A percentile compares a stretch with the other conserved stretches of the same genome.
phyloP scores from a whole-genome alignment of 1,284 basidiomycete genomes.

The Ustilago trichophora region DNA sequence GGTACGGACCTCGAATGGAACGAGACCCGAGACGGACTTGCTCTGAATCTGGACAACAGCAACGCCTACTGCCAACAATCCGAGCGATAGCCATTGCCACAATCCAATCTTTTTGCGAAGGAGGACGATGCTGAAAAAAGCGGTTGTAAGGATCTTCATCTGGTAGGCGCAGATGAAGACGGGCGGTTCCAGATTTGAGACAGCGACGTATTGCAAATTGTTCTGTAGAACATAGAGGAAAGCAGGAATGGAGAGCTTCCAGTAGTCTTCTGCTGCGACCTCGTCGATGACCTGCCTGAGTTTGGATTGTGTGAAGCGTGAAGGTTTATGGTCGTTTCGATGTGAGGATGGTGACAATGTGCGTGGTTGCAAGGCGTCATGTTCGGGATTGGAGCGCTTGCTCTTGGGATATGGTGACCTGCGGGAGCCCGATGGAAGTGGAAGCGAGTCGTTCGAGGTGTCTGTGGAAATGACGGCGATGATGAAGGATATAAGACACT shows the following conservation, averaged over 20 bases:
- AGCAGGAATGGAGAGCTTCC: constrained; percentile 95
- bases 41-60: constrained; percentile 83
- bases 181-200: constrained; percentile 89
- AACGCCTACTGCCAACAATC: constrained; percentile 87
- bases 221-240: constrained; percentile 89
- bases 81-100: constrained; percentile 82
- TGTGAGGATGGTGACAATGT: neutral
- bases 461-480: constrained; percentile 70
- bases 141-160: constrained; percentile 88
- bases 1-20: constrained; percentile 41
- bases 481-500: constrained; percentile 83
- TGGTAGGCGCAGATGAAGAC: constrained; percentile 79
- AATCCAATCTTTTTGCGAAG: constrained; percentile 80
- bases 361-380: constrained; percentile 15
- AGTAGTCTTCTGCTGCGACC: constrained; percentile 78
- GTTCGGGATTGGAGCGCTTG: constrained; percentile 7
- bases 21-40: constrained; percentile 45
- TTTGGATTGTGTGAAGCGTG: constrained; percentile 7
- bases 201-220: constrained; percentile 93
- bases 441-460: constrained; percentile 17
- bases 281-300: constrained; percentile 58
- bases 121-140: constrained; percentile 88
- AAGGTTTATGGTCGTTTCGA: neutral
- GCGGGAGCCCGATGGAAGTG: constrained; percentile 18
- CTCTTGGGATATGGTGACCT: constrained; percentile 9